These are phyloP conservation scores for Penicillium herquei DNA, from an alignment of 495 filamentous ascomycete species.

Conservation along the genomic window DNA sequence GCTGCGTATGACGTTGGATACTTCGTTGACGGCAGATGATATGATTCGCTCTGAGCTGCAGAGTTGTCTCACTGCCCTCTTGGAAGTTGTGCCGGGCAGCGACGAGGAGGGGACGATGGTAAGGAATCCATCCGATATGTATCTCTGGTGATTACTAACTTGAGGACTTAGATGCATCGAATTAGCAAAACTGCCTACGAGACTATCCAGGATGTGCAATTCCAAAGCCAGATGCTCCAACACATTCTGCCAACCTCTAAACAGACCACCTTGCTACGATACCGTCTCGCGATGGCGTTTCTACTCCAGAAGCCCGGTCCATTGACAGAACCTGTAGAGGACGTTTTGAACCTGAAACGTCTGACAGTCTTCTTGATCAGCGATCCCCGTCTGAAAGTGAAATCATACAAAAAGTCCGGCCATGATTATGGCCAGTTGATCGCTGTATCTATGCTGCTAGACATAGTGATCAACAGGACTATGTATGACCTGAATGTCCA, in stretches of 20 bases:
- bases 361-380: slow-evolving; percentile 52
- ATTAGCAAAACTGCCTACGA: slow-evolving; percentile 53
- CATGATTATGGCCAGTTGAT: slow-evolving; percentile 69
- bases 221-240: slow-evolving; percentile 60
- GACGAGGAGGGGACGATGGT: slow-evolving; percentile 35
- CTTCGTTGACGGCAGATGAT: slow-evolving; percentile 42
- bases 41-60: slow-evolving; percentile 44
- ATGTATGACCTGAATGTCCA: slow-evolving; percentile 29
- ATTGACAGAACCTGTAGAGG: slow-evolving; percentile 40
- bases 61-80: slow-evolving; percentile 39
- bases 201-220: slow-evolving; percentile 45
- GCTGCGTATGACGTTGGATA: slow-evolving; percentile 61
- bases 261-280: slow-evolving; percentile 60
- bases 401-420: slow-evolving; percentile 27
- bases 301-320: slow-evolving; percentile 54
- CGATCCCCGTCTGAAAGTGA: slow-evolving; percentile 48
- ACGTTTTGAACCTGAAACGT: slow-evolving; percentile 48
- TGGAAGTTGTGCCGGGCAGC: slow-evolving; percentile 29
- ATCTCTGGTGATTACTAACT: not conserved
- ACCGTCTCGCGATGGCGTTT: slow-evolving; percentile 71
- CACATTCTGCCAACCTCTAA: slow-evolving; percentile 54
- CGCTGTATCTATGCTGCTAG: slow-evolving; percentile 63
- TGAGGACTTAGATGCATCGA: slow-evolving; percentile 44
- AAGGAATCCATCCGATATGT: not conserved
- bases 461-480: slow-evolving; percentile 70